A percentile compares a stretch with the other conserved stretches of the same genome.
phyloP scores from a whole-genome alignment of 1,284 basidiomycete genomes.

The Quambalaria eucalypti region DNA sequence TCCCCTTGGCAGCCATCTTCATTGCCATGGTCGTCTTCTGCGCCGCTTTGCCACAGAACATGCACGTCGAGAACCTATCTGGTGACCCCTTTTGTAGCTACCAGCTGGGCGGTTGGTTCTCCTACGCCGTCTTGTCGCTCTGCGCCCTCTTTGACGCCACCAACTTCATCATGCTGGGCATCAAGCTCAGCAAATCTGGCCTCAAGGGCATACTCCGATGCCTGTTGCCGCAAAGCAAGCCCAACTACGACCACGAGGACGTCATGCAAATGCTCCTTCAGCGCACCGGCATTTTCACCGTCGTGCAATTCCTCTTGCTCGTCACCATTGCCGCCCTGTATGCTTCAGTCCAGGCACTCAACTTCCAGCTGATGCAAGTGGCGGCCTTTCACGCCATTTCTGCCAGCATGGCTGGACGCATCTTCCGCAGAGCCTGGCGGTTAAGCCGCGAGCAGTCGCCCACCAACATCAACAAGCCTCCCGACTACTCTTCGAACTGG shows the following conservation, averaged over 20 bases:
- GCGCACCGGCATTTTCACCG: slow-evolving; percentile 28
- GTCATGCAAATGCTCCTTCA: slow-evolving; percentile 34
- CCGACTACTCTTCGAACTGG: slow-evolving; percentile 28
- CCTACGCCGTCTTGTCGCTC: slow-evolving; percentile 19
- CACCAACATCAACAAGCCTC: slow-evolving; percentile 23
- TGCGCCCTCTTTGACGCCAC: slow-evolving; percentile 25
- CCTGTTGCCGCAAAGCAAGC: slow-evolving; percentile 14
- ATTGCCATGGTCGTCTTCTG: slow-evolving; percentile 18
- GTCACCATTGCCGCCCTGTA: slow-evolving; percentile 22
- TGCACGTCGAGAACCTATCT: slow-evolving; percentile 12
- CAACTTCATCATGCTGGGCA: slow-evolving; percentile 22
- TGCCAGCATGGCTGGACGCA: slow-evolving; percentile 29
- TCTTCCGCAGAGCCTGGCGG: slow-evolving; percentile 31
- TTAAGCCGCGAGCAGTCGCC: slow-evolving; percentile 25
- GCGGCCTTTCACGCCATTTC: slow-evolving; percentile 27
- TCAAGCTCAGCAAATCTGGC: slow-evolving; percentile 31
- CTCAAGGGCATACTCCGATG: slow-evolving; percentile 20
- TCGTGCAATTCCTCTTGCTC: slow-evolving; percentile 28
- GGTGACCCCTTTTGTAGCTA: slow-evolving; percentile 28
- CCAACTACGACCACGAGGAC: slow-evolving; percentile 25
- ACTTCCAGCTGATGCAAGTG: slow-evolving; percentile 27
- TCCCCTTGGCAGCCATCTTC: slow-evolving; percentile 24
- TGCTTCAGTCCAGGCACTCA: slow-evolving; percentile 1
- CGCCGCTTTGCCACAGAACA: slow-evolving; percentile 19
- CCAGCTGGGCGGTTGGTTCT: slow-evolving; percentile 17